A percentile compares a stretch with the other conserved stretches of the same genome.
Conservation (phyloP, 192 early-diverging fungal genomes). For the Ambispora gerdemannii region DNA sequence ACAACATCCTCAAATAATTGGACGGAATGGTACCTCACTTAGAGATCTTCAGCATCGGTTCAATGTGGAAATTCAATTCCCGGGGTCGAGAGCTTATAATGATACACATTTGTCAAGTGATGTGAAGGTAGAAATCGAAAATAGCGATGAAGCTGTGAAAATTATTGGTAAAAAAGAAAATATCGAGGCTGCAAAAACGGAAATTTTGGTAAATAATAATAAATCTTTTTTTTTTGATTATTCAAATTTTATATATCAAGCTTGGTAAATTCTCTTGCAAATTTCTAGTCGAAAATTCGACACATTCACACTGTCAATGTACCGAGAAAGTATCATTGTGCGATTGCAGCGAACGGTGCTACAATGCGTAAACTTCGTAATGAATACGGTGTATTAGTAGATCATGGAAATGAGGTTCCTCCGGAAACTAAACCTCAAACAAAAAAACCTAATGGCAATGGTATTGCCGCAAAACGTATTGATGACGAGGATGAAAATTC, state of each 20-base stretch:
- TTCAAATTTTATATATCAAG: conserved; percentile 34
- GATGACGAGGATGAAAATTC: conserved; percentile 46
- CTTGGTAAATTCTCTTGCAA: conserved; percentile 47
- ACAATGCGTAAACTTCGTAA: conserved; percentile 56
- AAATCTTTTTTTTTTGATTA: not conserved
- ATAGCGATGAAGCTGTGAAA: conserved; percentile 41
- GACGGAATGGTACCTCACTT: conserved; percentile 69
- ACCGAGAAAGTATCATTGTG: conserved; percentile 49
- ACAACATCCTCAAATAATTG: conserved; percentile 80
- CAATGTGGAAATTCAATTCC: conserved; percentile 65
- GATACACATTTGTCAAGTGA: not conserved
- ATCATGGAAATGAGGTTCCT: conserved; percentile 34
- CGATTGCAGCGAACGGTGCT: conserved; percentile 49
- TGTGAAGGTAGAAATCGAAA: not conserved
- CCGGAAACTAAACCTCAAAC: conserved; percentile 25
- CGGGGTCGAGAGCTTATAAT: conserved; percentile 33
- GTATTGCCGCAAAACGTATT: conserved; percentile 34
- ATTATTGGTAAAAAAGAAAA: conserved; percentile 58
- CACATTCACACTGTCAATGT: conserved; percentile 52
- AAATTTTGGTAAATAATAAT: conserved; percentile 33
- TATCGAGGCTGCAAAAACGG: conserved; percentile 48
- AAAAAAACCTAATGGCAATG: conserved; percentile 24
- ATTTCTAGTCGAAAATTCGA: conserved; percentile 43
- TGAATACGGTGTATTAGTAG: conserved; percentile 61
- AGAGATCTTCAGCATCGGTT: conserved; percentile 65